Conservation (phyloP, 257 asterid species). For the Mitragyna speciosa region DNA sequence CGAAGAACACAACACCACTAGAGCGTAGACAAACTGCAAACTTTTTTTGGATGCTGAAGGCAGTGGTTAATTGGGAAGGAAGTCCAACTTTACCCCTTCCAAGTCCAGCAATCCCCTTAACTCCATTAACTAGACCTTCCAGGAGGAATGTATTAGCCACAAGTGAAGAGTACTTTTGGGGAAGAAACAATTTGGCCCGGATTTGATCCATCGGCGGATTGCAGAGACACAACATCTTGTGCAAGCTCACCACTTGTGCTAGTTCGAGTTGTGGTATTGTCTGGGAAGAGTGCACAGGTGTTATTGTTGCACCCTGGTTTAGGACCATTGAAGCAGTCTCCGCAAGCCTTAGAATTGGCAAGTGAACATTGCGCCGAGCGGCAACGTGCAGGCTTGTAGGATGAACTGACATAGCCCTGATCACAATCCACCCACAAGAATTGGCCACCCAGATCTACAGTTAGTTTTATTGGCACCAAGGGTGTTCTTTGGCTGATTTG, state of each 20-base stretch:
- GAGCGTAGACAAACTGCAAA: conserved; percentile 37
- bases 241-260: conserved; percentile 23
- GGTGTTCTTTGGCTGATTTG: conserved; percentile 38
- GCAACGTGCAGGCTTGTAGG: conserved; percentile 16
- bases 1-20: conserved; percentile 51
- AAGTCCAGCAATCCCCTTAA: conserved; percentile 24
- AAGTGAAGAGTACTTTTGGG: conserved; percentile 5
- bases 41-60: conserved; percentile 17
- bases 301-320: conserved; percentile 28
- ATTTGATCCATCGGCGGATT: conserved; percentile 28
- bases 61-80: conserved; percentile 18
- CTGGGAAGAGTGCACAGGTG: conserved; percentile 13
- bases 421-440: conserved; percentile 36
- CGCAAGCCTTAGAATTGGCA: conserved; percentile 10
- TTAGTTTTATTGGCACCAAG: conserved; percentile 18
- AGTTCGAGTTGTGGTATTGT: neutral
- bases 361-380: conserved; percentile 9
- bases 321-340: conserved; percentile 3
- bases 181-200: conserved; percentile 25
- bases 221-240: conserved; percentile 24
- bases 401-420: conserved; percentile 22
- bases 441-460: conserved; percentile 34
- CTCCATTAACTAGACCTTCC: conserved; percentile 21
- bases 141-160: conserved; percentile 14
- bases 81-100: conserved; percentile 20